Base-by-base conservation (phyloP, 2,329 filamentous ascomycete species). In the Pseudofabraea citricarpa region DNA sequence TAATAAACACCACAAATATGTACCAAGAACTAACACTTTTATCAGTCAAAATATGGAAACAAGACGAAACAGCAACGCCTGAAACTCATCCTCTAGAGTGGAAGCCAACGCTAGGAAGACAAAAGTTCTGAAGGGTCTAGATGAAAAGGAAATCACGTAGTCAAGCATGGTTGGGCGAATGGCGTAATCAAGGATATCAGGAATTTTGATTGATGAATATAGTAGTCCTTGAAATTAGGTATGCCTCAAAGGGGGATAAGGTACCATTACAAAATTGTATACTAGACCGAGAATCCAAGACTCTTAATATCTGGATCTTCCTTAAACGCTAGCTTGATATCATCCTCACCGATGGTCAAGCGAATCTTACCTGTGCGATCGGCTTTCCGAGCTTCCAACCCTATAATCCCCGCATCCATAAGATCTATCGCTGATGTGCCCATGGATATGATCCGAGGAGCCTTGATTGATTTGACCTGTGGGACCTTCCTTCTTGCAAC, bases 81-180 rank as follows among this genome's bases (percentile, higher is more conserved):
- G 89, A 97, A 64, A 87, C 86, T 2, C 90, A 97, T 66, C 93
- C 93, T 2, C 66, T 98, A 33, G 84, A 94, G 35, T 98, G 93
- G 93, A 89, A 87, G 59, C 90, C 90, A 18, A 87, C 80, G 2
- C 64, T 95, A 43, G 82, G 82, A 13, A 75, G 85, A 58, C 79
- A 86, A 62, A 93, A 90, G 64, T 93, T 77, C 61, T 88, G 73
- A 61, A 15, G 32, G 26, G 13, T 31, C 16, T 7, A 37, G 38
- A 49, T n/a, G n/a, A 27, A 23, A 20, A 36, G 31, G 18, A 40
- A 29, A n/a, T 21, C 31, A 27, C 40, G 40, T 36, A n/a, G 16
- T 32, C 26, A 33, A 44, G 48, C 49, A 58, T 53, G 33, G 50
- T 36, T 53, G 43, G 54, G 55, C 56, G 54, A 48, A 54, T 22